phyloP scores from a whole-genome alignment of 179 eudicot genomes.

The Sideroxylon spinosum region DNA sequence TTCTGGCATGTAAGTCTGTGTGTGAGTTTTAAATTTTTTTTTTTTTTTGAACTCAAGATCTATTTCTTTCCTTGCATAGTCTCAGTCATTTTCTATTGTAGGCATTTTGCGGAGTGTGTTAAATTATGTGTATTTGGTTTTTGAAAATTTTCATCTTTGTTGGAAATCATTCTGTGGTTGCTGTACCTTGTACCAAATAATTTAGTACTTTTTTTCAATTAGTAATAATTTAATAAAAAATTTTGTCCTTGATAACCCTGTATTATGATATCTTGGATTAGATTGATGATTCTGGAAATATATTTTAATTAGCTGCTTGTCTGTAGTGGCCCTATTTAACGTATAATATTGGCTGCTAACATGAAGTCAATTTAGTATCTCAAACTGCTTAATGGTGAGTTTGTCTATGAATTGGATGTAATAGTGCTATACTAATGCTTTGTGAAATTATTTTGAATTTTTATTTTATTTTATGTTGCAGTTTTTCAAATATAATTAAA shows the following conservation, averaged over 20 bases:
- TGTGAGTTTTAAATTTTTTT: no score
- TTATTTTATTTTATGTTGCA: neutral
- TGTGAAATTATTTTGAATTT: neutral
- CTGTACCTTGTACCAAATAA: neutral
- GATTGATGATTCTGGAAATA: neutral
- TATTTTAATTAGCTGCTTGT: neutral
- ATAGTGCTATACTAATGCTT: neutral
- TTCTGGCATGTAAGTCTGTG: conserved; percentile 60
- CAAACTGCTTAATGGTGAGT: neutral
- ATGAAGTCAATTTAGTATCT: neutral
- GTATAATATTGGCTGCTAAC: neutral
- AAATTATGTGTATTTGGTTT: neutral
- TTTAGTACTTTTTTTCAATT: neutral
- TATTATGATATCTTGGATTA: neutral
- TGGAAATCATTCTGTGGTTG: neutral
- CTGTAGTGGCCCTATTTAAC: neutral
- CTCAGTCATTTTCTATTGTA: neutral
- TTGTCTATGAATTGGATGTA: neutral
- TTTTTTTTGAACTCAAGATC: no score
- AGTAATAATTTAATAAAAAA: neutral
- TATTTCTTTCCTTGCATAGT: neutral
- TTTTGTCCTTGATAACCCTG: neutral
- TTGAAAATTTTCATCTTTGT: neutral
- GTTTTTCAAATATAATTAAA: neutral
- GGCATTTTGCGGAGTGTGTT: neutral